Conservation (phyloP, 352 stramenopile genomes). For the Phytophthora tentaculata region DNA sequence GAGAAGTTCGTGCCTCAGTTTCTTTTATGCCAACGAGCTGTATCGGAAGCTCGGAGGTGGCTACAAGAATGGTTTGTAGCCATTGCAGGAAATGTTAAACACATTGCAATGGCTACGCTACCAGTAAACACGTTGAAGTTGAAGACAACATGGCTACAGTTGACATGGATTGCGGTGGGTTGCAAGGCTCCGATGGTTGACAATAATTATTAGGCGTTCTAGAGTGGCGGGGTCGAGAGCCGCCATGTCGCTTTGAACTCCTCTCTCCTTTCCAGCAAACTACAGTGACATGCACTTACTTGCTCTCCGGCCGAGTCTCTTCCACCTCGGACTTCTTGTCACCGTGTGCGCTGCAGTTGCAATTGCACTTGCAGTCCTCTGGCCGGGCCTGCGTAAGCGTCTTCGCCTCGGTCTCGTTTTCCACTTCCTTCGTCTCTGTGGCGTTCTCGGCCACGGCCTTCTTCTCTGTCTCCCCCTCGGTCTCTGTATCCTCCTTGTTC, state of each 20-base stretch:
- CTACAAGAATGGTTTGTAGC: too few relatives aligned
- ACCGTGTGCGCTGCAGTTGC: slow-evolving; percentile 36
- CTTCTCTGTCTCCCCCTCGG: neutral
- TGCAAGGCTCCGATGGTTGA: slow-evolving; percentile 20
- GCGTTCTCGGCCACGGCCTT: neutral
- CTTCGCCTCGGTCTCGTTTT: slow-evolving; percentile 2
- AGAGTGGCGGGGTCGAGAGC: slow-evolving; percentile 4
- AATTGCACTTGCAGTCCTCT: slow-evolving; percentile 43
- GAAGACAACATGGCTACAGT: slow-evolving; percentile 19
- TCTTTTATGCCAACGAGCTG: too few relatives aligned
- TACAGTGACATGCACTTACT: slow-evolving; percentile 21
- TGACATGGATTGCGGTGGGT: slow-evolving; percentile 9
- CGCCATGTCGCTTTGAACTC: neutral
- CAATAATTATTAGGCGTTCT: slow-evolving; percentile 41
- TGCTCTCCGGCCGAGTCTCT: slow-evolving; percentile 23
- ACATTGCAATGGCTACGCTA: too few relatives aligned
- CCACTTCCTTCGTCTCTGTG: neutral
- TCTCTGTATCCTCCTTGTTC: neutral
- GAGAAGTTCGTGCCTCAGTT: too few relatives aligned
- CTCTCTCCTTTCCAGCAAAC: slow-evolving; percentile 11
- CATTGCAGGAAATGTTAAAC: too few relatives aligned
- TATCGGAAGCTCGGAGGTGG: too few relatives aligned
- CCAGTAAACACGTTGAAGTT: slow-evolving; percentile 1
- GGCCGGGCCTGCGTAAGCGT: slow-evolving; percentile 3
- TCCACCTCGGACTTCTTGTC: slow-evolving; percentile 25